Conservation (phyloP, 2,329 filamentous ascomycete species). For the Onygenales sp. region DNA sequence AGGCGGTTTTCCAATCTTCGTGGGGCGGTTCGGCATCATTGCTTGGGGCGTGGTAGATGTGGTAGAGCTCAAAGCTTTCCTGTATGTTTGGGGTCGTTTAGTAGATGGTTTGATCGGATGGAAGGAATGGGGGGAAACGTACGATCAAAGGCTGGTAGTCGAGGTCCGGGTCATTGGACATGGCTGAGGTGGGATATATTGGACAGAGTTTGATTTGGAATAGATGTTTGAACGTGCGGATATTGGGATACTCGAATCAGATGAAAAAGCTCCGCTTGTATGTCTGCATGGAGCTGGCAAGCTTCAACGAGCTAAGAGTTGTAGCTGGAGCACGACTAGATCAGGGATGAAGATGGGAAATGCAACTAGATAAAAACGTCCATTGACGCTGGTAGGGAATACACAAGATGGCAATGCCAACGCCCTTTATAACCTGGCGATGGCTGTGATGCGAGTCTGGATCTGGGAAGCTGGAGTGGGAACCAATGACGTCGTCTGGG, state of each 20-base stretch:
- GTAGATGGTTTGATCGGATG: not conserved
- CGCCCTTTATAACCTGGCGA: not conserved
- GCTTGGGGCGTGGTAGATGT: conserved; percentile 26
- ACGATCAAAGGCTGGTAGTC: conserved; percentile 3
- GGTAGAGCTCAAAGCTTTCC: conserved; percentile 31
- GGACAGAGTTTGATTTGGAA: too few relatives aligned
- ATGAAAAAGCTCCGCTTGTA: too few relatives aligned
- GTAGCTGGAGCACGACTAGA: too few relatives aligned
- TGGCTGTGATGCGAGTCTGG: not conserved
- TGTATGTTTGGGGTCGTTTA: not conserved
- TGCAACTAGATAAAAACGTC: too few relatives aligned
- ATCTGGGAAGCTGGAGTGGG: not conserved
- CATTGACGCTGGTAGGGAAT: too few relatives aligned
- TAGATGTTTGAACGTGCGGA: too few relatives aligned
- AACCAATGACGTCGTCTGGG: conserved; percentile 1
- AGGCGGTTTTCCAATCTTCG: conserved; percentile 22
- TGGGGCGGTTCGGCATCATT: conserved; percentile 10
- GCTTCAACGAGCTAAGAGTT: too few relatives aligned
- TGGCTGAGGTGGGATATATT: not conserved
- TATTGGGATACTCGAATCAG: too few relatives aligned
- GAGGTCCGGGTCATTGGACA: not conserved
- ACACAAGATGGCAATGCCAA: too few relatives aligned
- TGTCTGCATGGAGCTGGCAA: too few relatives aligned
- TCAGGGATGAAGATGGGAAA: too few relatives aligned
- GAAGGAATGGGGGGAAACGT: not conserved